phyloP scores from a whole-genome alignment of 83 land plant species.

The Picea abies region DNA sequence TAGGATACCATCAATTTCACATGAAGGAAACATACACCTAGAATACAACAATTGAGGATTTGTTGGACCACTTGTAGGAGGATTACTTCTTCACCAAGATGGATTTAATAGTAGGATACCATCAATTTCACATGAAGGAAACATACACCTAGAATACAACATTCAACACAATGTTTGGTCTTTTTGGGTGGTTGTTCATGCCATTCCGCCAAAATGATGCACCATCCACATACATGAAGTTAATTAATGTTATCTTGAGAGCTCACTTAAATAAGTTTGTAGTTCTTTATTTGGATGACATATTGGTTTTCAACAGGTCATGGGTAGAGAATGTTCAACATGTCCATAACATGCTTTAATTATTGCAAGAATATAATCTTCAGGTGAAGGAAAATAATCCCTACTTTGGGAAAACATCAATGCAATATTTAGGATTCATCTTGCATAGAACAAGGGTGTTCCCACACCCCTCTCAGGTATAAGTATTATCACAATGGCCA shows the following conservation, averaged over 20 bases:
- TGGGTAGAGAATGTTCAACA: background rate
- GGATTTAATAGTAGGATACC: background rate
- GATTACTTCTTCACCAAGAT: background rate
- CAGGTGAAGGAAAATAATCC: background rate
- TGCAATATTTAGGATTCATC: background rate
- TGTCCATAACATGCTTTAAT: background rate
- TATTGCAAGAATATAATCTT: background rate
- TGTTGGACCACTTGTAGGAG: background rate
- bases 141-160: background rate
- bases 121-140: background rate
- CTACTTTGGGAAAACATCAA: background rate
- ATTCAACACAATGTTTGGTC: no score
- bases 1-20: background rate
- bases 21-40: background rate
- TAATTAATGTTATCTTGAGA: background rate
- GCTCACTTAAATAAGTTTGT: background rate
- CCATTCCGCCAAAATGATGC: background rate
- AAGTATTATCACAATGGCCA: background rate
- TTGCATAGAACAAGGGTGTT: background rate
- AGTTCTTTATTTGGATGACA: background rate
- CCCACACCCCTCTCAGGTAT: background rate
- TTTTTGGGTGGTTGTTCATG: background rate
- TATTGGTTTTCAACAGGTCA: background rate
- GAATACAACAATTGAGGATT: background rate
- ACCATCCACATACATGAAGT: background rate